Base-by-base conservation (phyloP, 176 grass and related monocot species). In the Oryza glumipatula region DNA sequence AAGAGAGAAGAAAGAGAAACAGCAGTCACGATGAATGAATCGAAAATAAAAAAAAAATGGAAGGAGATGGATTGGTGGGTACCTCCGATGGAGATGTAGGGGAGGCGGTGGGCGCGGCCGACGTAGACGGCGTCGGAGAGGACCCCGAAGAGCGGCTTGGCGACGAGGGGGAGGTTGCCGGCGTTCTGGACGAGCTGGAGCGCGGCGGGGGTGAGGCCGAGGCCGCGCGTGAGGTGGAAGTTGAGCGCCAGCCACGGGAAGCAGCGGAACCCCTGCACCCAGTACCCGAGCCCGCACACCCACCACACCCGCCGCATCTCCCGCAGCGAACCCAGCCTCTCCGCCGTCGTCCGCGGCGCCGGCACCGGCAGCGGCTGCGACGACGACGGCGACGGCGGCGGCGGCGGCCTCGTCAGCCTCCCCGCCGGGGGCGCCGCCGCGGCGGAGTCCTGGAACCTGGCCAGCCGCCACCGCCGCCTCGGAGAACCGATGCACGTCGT, bases 241-340 rank as follows among this genome's bases (percentile, higher is more conserved):
- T 97, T 89, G 74, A 97, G 90, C 1, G 92, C 95, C 36, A 97
- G 84, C 95, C 95, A 97, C 10, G 90, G 95, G 85, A 97, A 97
- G 90, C 92, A 94, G 35, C 95, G 85, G 86, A 97, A 97, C 0
- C 95, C 95, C 84, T 97, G 95, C 83, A 97, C 88, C 81, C 95
- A 97, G 84, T 97, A 97, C 9, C 90, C 95, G 5, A 89, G 33
- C 16, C 94, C 94, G 68, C 94, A 97, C 68, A 94, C 70, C 63
- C 88, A 82, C 94, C 88, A 97, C 65, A 94, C 78, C 76, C 84
- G 76, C 10, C 89, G 70, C 74, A 89, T 89, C 78, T 85, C 88
- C 65, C 83, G 78, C 78, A 85, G 44, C 41, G 77, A 69, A 0
- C 83, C 44, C 36, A 35, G 51, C 70, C 65, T 32, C 56, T 74